phyloP scores from a whole-genome alignment of 441 rosid species.

The Capsella rubella region DNA sequence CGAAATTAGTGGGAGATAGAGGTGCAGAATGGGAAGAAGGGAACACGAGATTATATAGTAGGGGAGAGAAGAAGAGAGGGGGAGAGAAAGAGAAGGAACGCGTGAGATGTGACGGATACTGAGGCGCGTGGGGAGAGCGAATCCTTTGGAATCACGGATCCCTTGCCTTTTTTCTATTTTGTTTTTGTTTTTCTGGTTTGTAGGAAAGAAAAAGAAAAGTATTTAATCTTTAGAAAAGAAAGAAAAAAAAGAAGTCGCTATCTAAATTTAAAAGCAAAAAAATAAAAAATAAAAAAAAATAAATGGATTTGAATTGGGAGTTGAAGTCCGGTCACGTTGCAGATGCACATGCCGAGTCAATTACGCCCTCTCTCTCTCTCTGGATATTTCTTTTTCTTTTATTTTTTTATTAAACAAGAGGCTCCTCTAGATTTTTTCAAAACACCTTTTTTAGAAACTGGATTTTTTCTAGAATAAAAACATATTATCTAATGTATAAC shows the following conservation, averaged over 20 bases:
- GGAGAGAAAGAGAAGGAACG: slow-evolving; percentile 23
- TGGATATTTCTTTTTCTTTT: slow-evolving; percentile 6
- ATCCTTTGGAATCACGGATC: slow-evolving; percentile 58
- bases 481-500: neutral
- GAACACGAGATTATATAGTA: slow-evolving; percentile 58
- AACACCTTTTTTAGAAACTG: neutral
- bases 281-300: neutral
- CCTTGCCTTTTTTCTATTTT: slow-evolving; percentile 35
- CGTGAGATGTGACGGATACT: slow-evolving; percentile 40
- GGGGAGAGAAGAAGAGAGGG: slow-evolving; percentile 22
- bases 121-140: slow-evolving; percentile 57
- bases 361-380: slow-evolving; percentile 48
- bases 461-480: slow-evolving; percentile 1
- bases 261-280: slow-evolving; percentile 28
- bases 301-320: slow-evolving; percentile 50
- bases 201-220: neutral
- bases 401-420: too few relatives aligned
- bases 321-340: slow-evolving; percentile 55
- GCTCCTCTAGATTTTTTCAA: too few relatives aligned
- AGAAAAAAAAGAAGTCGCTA: slow-evolving; percentile 6
- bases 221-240: slow-evolving; percentile 22
- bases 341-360: slow-evolving; percentile 64
- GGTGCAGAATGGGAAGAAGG: slow-evolving; percentile 45
- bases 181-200: slow-evolving; percentile 8
- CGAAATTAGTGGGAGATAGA: slow-evolving; percentile 32